Conservation (phyloP, 1,284 basidiomycete genomes). For the Singerocomus inundabilis region DNA sequence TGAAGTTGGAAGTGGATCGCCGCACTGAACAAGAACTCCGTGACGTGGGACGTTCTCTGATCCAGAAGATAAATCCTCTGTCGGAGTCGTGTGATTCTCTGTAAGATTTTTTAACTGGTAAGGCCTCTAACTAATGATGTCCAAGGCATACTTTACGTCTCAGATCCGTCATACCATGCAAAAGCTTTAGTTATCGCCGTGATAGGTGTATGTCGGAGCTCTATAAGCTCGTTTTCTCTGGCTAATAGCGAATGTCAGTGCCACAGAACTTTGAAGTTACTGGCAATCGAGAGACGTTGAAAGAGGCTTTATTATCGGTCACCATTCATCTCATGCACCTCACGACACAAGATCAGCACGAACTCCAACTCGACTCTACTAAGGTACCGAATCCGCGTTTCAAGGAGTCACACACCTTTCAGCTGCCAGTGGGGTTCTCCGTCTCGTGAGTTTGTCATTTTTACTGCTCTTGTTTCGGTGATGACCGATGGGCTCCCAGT, state of each 20-base stretch:
- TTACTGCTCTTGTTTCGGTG: not conserved
- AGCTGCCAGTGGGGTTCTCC: constrained; percentile 33
- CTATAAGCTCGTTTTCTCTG: not conserved
- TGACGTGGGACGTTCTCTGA: constrained; percentile 20
- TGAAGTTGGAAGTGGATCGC: constrained; percentile 22
- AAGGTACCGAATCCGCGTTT: constrained; percentile 39
- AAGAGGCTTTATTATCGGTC: constrained; percentile 34
- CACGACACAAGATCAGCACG: constrained; percentile 42
- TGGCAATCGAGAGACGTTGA: constrained; percentile 18
- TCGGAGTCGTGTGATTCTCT: constrained; percentile 18
- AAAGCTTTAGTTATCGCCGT: not conserved
- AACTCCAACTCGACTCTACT: constrained; percentile 38
- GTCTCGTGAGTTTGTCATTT: constrained; percentile 36
- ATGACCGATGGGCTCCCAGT: constrained; percentile 26
- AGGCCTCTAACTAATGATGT: not conserved
- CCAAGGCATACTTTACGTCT: constrained; percentile 21
- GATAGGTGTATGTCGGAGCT: constrained; percentile 7
- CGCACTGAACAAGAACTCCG: constrained; percentile 18
- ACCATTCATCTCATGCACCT: constrained; percentile 41
- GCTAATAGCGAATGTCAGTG: constrained; percentile 4
- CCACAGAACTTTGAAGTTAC: constrained; percentile 19
- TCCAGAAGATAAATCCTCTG: constrained; percentile 24
- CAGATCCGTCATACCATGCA: constrained; percentile 3
- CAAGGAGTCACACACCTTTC: constrained; percentile 34
- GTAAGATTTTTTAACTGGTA: constrained; percentile 13